These are phyloP conservation scores for Solanum clarkiae DNA, from an alignment of 257 asterid genomes.

Conservation along the genomic window DNA sequence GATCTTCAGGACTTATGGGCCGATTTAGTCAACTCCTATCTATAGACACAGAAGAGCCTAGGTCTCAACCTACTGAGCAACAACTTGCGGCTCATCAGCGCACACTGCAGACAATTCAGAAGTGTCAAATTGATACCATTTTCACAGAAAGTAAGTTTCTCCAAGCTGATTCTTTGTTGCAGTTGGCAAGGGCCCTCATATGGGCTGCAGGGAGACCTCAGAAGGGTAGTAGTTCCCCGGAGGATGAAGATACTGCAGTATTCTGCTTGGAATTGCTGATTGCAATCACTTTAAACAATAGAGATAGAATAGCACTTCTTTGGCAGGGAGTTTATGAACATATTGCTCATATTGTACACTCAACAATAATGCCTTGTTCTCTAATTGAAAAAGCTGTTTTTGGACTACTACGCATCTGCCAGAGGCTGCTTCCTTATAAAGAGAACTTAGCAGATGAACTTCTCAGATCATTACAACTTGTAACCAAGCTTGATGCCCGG, in stretches of 20 bases:
- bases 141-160: slow-evolving; percentile 92
- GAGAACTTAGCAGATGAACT: slow-evolving; percentile 83
- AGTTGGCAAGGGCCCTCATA: slow-evolving; percentile 87
- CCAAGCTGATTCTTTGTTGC: slow-evolving; percentile 70
- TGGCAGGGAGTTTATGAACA: slow-evolving; percentile 97
- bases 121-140: slow-evolving; percentile 86
- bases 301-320: slow-evolving; percentile 80
- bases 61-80: slow-evolving; percentile 90
- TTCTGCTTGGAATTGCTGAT: slow-evolving; percentile 91
- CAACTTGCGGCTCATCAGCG: slow-evolving; percentile 98
- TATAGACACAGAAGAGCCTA: slow-evolving; percentile 87
- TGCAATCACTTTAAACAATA: slow-evolving; percentile 76
- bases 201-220: slow-evolving; percentile 96
- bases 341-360: slow-evolving; percentile 77
- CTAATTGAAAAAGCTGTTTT: slow-evolving; percentile 90
- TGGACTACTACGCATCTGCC: slow-evolving; percentile 90
- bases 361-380: slow-evolving; percentile 91
- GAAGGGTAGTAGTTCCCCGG: slow-evolving; percentile 75
- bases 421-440: slow-evolving; percentile 81
- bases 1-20: slow-evolving; percentile 95
- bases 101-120: slow-evolving; percentile 87
- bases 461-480: slow-evolving; percentile 70
- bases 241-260: slow-evolving; percentile 94
- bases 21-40: slow-evolving; percentile 92
- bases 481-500: slow-evolving; percentile 83